Conservation (phyloP, 805 yeast genomes). For the Suhomyces sp. region DNA sequence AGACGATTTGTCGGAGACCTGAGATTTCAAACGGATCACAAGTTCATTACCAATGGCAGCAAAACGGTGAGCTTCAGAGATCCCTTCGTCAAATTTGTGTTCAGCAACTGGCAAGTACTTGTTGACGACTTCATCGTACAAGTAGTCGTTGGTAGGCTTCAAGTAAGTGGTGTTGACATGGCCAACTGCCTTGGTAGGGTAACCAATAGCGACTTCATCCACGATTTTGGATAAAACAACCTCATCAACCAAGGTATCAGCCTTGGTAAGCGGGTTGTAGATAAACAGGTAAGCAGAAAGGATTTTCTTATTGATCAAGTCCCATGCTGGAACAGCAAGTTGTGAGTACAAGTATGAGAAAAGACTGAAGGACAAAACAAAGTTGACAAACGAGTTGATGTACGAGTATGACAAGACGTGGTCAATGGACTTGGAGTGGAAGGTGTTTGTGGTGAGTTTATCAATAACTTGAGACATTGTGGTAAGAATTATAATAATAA, state of each 20-base stretch:
- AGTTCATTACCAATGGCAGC: constrained; percentile 22
- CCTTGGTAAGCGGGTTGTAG: constrained; percentile 14
- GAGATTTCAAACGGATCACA: constrained; percentile 20
- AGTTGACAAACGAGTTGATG: constrained; percentile 22
- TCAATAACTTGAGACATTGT: constrained; percentile 10
- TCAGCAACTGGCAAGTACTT: constrained; percentile 28
- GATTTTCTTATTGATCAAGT: constrained; percentile 22
- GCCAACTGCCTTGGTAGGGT: constrained; percentile 5
- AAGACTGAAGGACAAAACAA: constrained; percentile 25
- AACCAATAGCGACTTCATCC: constrained; percentile 11
- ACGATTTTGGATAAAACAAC: constrained; percentile 11
- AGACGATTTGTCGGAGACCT: constrained; percentile 27
- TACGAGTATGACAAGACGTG: constrained; percentile 34
- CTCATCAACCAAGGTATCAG: constrained; percentile 11
- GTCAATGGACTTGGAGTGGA: constrained; percentile 31
- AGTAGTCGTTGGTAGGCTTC: constrained; percentile 27
- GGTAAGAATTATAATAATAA: no score
- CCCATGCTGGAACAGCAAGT: constrained; percentile 19
- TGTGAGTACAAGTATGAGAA: constrained; percentile 25
- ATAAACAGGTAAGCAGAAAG: constrained; percentile 18
- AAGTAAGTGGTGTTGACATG: constrained; percentile 12
- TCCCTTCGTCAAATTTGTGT: constrained; percentile 21
- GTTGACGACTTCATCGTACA: constrained; percentile 15
- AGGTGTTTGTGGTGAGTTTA: constrained; percentile 17
- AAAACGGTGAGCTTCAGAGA: constrained; percentile 20